A percentile compares a stretch with the other conserved stretches of the same genome.
Evolutionary conservation across 768 basidiomycete species (phyloP).

Genomic region (Russula ochroleuca): DNA sequence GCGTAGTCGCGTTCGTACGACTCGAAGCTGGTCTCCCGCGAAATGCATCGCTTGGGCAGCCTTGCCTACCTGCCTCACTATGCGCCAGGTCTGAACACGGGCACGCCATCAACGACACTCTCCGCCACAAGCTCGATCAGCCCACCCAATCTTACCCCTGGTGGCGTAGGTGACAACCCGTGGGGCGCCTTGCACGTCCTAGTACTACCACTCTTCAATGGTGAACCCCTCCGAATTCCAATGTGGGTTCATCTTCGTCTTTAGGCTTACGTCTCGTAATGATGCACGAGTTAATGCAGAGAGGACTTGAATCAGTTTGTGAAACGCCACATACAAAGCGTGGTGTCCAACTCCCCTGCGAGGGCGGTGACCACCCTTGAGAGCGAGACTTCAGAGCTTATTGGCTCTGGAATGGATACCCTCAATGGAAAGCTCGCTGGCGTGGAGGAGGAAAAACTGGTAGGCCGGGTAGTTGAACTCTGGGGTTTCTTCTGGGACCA

Average conservation of each 20-base stretch:
- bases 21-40: conserved; percentile 72
- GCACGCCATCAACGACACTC: conserved; percentile 47
- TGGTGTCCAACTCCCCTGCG: conserved; percentile 67
- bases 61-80: conserved; percentile 51
- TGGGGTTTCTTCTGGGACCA: conserved; percentile 96
- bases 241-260: conserved; percentile 49
- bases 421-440: conserved; percentile 77
- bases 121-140: conserved; percentile 30
- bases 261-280: background rate
- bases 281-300: conserved; percentile 36
- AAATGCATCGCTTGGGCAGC: conserved; percentile 79
- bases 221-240: conserved; percentile 77
- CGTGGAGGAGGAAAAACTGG: conserved; percentile 73
- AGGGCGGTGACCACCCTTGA: conserved; percentile 72
- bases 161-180: conserved; percentile 53
- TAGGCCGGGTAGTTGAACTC: conserved; percentile 74
- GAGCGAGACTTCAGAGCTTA: conserved; percentile 75
- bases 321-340: conserved; percentile 68
- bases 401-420: conserved; percentile 87
- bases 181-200: conserved; percentile 84
- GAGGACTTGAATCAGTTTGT: conserved; percentile 87
- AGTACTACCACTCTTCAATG: conserved; percentile 88
- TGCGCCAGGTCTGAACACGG: conserved; percentile 47
- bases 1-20: conserved; percentile 68
- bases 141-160: conserved; percentile 26